Percentiles rank a stretch among this genome's conserved stretches.
phyloP scores from a whole-genome alignment of 139 green algal species.

The Pycnococcus provasolii region DNA sequence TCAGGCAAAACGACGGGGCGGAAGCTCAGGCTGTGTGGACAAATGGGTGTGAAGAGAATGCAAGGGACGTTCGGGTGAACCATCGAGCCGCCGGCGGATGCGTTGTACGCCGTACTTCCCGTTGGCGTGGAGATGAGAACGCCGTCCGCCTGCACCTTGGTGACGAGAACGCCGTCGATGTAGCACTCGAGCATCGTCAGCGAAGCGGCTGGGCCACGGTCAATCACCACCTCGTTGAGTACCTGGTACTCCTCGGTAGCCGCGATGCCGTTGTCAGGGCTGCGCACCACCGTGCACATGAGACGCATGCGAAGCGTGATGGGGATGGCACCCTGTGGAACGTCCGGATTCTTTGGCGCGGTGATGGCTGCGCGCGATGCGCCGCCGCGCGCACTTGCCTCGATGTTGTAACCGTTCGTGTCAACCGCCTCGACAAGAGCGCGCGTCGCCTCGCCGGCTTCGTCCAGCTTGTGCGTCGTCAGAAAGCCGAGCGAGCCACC shows the following conservation, averaged over 20 bases:
- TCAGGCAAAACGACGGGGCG: slow-evolving; percentile 92
- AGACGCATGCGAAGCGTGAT: slow-evolving; percentile 95
- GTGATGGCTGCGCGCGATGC: not conserved
- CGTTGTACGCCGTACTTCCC: slow-evolving; percentile 88
- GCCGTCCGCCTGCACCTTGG: slow-evolving; percentile 68
- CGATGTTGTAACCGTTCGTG: slow-evolving; percentile 6
- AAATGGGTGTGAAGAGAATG: slow-evolving; percentile 49
- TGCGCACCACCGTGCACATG: slow-evolving; percentile 39
- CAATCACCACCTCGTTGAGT: slow-evolving; percentile 40
- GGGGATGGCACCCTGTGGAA: slow-evolving; percentile 11
- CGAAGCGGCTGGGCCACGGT: slow-evolving; percentile 40
- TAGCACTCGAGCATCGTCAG: slow-evolving; percentile 51
- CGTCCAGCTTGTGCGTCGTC: slow-evolving; percentile 58
- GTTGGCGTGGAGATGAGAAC: slow-evolving; percentile 91
- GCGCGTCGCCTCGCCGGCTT: not conserved
- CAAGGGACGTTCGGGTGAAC: slow-evolving; percentile 47
- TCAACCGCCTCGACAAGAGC: not conserved
- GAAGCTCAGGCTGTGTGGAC: slow-evolving; percentile 47
- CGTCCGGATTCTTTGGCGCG: too few relatives aligned
- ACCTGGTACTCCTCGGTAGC: slow-evolving; percentile 13
- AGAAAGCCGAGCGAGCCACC: slow-evolving; percentile 95
- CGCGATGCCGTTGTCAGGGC: not conserved
- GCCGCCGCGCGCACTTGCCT: not conserved
- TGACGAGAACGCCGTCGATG: slow-evolving; percentile 41
- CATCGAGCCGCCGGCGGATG: slow-evolving; percentile 63